Base-by-base conservation (phyloP, 257 asterid genomes). In the Asclepias syriaca region DNA sequence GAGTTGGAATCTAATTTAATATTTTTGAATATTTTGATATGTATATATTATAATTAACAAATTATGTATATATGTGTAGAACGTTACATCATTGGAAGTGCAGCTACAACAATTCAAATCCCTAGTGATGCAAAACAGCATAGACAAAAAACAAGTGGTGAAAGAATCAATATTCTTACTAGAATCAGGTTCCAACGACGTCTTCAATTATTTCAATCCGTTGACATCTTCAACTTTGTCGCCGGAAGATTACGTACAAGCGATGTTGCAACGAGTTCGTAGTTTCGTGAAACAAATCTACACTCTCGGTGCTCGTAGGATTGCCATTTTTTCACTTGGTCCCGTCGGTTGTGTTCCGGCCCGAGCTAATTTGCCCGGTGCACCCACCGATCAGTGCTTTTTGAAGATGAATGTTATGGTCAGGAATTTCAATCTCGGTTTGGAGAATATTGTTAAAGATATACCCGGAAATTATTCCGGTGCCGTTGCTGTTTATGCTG, bases 301-400 rank as follows among this genome's bases (percentile, higher is more conserved):
- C 83, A 69, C 71, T 50, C 86, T 87, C 0, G 96, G 97, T 0
- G 93, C 81, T 10, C 84, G 89, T 0, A 77, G 84, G 15, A 64
- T 88, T 14, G 89, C 85, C 0, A 0, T 88, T 9, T 88, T 88
- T 76, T 86, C 89, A 0, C 77, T 90, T 11, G 93, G 96, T 13
- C 97, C 97, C 0, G 96, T 90, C 3, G 97, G 97, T 13, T 90
- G 97, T 59, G 92, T 88, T 14, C 96, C 96, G 0, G 96, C 93
- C 0, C 76, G 97, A 71, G 58, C 87, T 6, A 78, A 77, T 13
- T 70, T 90, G 70, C 95, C 88, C 0, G 85, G 86, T 50, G 90
- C 89, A 43, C 96, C 97, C 0, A 67, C 69, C 5, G 29, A 71
- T 2, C 83, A 64, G 71, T 90, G 97, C 72, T 84, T 77, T 13